These are phyloP conservation scores for Aspergillus sclerotialis DNA, from an alignment of 2,329 filamentous ascomycete genomes.

Conservation along the genomic window DNA sequence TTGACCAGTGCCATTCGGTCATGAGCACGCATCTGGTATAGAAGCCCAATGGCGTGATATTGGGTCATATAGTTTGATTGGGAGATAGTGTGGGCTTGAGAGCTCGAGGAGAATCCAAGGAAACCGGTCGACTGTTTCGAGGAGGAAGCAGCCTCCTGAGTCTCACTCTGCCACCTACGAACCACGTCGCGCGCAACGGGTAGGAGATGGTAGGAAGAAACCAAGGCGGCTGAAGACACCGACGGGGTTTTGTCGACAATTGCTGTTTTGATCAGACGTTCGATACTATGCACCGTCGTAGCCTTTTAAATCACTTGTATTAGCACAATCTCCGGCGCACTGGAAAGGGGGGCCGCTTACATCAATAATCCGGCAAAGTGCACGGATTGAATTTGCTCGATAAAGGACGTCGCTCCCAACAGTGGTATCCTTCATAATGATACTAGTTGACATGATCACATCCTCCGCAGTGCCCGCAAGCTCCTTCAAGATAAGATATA, in stretches of 20 bases:
- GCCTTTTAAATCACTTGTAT: too few relatives aligned
- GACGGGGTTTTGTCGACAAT: constrained; percentile 99
- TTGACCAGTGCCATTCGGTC: constrained; percentile 98
- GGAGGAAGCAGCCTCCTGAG: constrained; percentile 88
- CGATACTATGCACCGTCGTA: constrained; percentile 93
- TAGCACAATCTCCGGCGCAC: too few relatives aligned
- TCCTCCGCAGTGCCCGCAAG: constrained; percentile 91
- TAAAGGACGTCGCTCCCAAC: constrained; percentile 91
- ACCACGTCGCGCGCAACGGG: constrained; percentile 95
- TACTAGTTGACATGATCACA: constrained; percentile 99
- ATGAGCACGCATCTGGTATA: constrained; percentile 96
- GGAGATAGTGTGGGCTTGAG: constrained; percentile 59
- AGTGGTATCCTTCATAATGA: constrained; percentile 99
- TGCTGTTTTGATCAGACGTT: constrained; percentile 96
- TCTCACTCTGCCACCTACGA: constrained; percentile 96
- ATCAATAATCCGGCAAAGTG: constrained; percentile 93
- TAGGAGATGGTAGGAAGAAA: constrained; percentile 95
- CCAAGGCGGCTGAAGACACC: constrained; percentile 88
- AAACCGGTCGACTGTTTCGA: constrained; percentile 85
- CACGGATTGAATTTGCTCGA: constrained; percentile 90
- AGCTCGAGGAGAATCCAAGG: constrained; percentile 81
- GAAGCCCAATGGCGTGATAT: constrained; percentile 93
- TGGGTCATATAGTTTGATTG: constrained; percentile 97
- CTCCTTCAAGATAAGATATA: constrained; percentile 97
- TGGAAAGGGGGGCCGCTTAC: constrained; percentile 44